Conservation (phyloP, 257 asterid genomes). For the Ballota nigra region DNA sequence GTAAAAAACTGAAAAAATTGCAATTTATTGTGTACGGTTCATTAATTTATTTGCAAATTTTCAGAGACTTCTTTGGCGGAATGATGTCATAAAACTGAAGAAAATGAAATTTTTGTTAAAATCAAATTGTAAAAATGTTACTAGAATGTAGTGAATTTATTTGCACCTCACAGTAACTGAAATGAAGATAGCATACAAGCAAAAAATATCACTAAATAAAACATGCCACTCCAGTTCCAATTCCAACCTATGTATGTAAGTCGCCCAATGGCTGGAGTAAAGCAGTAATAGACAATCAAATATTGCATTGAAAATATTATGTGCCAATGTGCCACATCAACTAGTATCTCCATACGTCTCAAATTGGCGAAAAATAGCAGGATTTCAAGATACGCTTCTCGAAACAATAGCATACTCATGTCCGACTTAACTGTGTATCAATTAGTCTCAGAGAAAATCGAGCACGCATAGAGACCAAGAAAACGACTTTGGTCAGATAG, state of each 20-base stretch:
- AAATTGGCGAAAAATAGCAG: background rate
- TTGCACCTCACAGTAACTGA: no score
- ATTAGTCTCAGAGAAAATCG: conserved; percentile 6
- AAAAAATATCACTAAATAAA: background rate
- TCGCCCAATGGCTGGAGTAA: background rate
- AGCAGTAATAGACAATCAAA: background rate
- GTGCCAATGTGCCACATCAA: background rate
- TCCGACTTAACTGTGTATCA: conserved; percentile 9
- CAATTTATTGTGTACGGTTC: background rate
- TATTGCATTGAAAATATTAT: background rate
- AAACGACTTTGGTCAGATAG: background rate
- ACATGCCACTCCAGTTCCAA: background rate
- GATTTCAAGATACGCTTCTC: conserved; percentile 5
- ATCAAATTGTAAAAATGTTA: no score
- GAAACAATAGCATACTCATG: conserved; percentile 17
- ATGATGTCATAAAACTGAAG: no score
- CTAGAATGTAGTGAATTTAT: no score
- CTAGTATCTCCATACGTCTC: background rate
- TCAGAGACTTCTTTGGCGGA: background rate
- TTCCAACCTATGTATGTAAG: background rate
- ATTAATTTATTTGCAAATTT: background rate
- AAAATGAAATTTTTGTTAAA: no score
- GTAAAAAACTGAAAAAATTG: no score
- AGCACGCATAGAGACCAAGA: conserved; percentile 10
- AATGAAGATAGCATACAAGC: background rate